Base-by-base conservation (phyloP, 805 yeast genomes). In the Myxozyma geophila region DNA sequence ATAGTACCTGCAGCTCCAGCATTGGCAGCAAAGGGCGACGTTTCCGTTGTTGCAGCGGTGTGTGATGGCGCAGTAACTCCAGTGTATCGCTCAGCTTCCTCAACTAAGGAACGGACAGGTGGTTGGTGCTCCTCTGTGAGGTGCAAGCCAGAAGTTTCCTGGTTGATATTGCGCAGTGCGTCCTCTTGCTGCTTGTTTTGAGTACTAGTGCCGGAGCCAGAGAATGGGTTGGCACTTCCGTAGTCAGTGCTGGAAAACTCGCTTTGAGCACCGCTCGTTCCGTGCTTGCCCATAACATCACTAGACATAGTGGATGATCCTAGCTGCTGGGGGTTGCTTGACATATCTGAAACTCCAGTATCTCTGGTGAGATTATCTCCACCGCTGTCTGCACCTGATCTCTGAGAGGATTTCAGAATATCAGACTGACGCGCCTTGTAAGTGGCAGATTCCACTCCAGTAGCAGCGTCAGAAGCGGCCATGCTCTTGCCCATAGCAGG, bases 41-140 rank as follows among this genome's bases (percentile, higher is more conserved):
- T 39, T 3, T 39, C n/a, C 15, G 21, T 19, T 6, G 47, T 19
- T 8, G 47, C 4, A 12, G n/a, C 10, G 17, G 43, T 2, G 7
- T n/a, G 10, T 4, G 17, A n/a, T 2, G 47, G 47, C 7, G 36
- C 39, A 50, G 17, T 13, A 13, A 8, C 13, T 41, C 48, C 48
- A 1, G 47, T 33, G 8, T 12, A 41, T 21, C 28, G 35, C 48
- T 53, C 57, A 28, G 57, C 57, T 13, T 53, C 57, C 12, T 39
- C 48, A 10, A 53, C 57, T 36, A 53, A 39, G 7, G 57, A 53
- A 10, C 28, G 43, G 49, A 53, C 57, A n/a, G 57, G 57, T 23
- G 39, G 39, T 33, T 53, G 57, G 39, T 28, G 47, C 7, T 43
- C 23, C 33, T 17, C 4, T 7, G 57, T 53, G 10, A 48, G 40